Percentiles rank a stretch among this genome's conserved stretches.
phyloP scores from a whole-genome alignment of 1,284 basidiomycete genomes.

The Cryptococcus sp. region DNA sequence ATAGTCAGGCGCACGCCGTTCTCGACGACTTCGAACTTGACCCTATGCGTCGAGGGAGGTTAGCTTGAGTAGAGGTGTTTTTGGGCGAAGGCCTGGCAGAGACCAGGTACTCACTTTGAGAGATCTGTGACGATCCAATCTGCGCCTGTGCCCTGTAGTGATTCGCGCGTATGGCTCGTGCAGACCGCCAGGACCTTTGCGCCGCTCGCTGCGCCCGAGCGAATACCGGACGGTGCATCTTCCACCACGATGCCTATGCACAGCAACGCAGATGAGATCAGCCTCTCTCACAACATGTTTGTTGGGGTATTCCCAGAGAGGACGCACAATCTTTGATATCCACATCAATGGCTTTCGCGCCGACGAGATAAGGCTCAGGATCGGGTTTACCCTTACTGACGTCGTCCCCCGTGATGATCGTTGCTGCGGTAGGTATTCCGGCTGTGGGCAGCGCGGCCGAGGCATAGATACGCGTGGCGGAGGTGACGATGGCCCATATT shows the following conservation, averaged over 20 bases:
- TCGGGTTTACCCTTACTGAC: constrained; percentile 74
- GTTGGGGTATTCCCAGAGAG: not conserved
- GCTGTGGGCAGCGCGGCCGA: constrained; percentile 64
- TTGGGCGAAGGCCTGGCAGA: not conserved
- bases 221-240: constrained; percentile 77
- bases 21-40: constrained; percentile 24
- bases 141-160: constrained; percentile 58
- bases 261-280: no score
- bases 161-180: constrained; percentile 70
- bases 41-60: constrained; percentile 10
- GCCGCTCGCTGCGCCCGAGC: constrained; percentile 72
- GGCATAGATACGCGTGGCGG: constrained; percentile 70
- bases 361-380: constrained; percentile 70
- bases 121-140: constrained; percentile 54
- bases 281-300: not conserved
- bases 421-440: constrained; percentile 61
- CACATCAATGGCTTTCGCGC: constrained; percentile 44
- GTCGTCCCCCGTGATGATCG: constrained; percentile 72
- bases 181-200: constrained; percentile 73
- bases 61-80: not conserved
- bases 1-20: constrained; percentile 29
- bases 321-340: constrained; percentile 44
- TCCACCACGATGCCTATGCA: constrained; percentile 80
- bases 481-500: constrained; percentile 78
- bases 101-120: constrained; percentile 23